These are phyloP conservation scores for Euphorbia peplus DNA, from an alignment of 345 rosid species.

Conservation along the genomic window DNA sequence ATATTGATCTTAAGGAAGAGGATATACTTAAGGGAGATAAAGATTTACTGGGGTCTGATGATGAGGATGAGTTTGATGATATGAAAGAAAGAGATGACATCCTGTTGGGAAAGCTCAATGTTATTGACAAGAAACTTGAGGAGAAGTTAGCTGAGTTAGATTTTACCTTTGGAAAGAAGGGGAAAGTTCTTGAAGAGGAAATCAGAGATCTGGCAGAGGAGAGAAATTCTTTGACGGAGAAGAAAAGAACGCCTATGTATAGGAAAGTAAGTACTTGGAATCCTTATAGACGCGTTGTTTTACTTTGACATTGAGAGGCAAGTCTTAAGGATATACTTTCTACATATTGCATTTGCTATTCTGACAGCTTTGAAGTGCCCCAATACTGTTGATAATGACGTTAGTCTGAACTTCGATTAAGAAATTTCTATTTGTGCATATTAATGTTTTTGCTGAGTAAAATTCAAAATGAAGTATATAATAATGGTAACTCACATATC, in stretches of 20 bases:
- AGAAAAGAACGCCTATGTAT: slow-evolving; percentile 75
- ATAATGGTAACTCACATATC: background rate
- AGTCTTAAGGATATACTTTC: background rate
- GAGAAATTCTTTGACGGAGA: slow-evolving; percentile 85
- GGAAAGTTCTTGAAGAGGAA: slow-evolving; percentile 85
- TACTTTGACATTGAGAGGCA: background rate
- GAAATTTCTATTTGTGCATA: no score
- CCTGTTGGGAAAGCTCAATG: slow-evolving; percentile 66
- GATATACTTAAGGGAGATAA: slow-evolving; percentile 42
- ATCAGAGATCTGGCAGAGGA: slow-evolving; percentile 90
- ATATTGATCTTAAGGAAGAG: slow-evolving; percentile 29
- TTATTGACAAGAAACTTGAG: slow-evolving; percentile 77
- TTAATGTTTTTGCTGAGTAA: no score
- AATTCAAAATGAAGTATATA: background rate
- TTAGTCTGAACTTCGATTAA: background rate
- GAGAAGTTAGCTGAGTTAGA: slow-evolving; percentile 82
- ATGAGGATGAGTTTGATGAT: slow-evolving; percentile 89
- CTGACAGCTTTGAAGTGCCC: background rate
- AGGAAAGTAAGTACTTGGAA: slow-evolving; percentile 52
- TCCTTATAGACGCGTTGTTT: slow-evolving; percentile 7
- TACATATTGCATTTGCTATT: background rate
- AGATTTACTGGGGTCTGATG: slow-evolving; percentile 31
- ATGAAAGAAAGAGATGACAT: slow-evolving; percentile 84
- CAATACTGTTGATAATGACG: background rate
- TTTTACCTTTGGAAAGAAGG: slow-evolving; percentile 90